Evolutionary conservation across 441 rosid genomes (phyloP), one percentile per base, ranked within the genome.

Genomic region (Populus hybrid): DNA sequence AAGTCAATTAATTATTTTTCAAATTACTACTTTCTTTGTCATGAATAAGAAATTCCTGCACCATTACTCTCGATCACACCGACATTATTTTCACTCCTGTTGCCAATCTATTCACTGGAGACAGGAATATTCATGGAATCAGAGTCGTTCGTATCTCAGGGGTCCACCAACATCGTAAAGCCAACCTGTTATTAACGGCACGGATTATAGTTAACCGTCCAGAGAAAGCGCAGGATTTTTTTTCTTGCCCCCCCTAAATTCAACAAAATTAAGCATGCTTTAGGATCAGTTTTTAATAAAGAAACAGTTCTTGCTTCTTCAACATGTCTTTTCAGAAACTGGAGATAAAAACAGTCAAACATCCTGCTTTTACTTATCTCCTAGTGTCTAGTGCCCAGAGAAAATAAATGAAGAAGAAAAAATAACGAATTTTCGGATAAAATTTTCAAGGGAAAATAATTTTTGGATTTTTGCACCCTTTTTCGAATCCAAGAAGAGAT

Each of bases 371-470:
- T 59, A 20, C 26, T 50, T 5, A 40, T 74, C 63, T 65, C 32
- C 53, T 50, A 30, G 67, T 68, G 67, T 75, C 24, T 21, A 50
- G 34, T 30, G 78, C 72, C 77, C 34, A 68, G 20, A 46, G 18
- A 46, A 46, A 14, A 46, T 0, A 46, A 12, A 40, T 40, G 46
- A 12, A 46, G 53, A 12, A 11, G 18, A 12, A 14, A 4, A 40
- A 46, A 46, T 3, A 46, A 46, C 6, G 16, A 9, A 46, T 46
- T 46, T 1, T 46, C 10, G 53, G 53, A 18, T 12, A 46, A 46
- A 46, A 12, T 12, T 46, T 46, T 46, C 18, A 12, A 46, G 53
- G 53, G 18, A 40, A 40, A 40, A 40, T 14, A 40, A 40, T 40
- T 1, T 4, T 1, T 46, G 53, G 10, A 12, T 46, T 12, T 38